A percentile compares a stretch with the other conserved stretches of the same genome.
Evolutionary conservation across 73 alveolate genomes (phyloP).

Genomic region (Uronychia binucleata): DNA sequence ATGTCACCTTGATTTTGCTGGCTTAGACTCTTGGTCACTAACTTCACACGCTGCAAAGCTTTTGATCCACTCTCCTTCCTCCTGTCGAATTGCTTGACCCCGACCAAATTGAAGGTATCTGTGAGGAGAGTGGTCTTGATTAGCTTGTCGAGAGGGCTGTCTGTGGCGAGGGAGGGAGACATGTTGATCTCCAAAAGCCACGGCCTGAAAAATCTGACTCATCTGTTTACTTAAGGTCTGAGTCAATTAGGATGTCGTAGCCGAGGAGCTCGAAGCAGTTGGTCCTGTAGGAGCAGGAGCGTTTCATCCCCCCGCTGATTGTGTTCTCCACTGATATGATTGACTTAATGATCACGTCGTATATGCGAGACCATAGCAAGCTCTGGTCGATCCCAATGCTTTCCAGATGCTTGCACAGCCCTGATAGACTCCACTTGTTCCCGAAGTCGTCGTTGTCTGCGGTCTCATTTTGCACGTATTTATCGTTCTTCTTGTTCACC

Average conservation of each 20-base stretch:
- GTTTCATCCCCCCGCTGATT: constrained; percentile 51
- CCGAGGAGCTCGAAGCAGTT: constrained; percentile 91
- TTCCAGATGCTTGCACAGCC: constrained; percentile 77
- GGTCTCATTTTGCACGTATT: constrained; percentile 69
- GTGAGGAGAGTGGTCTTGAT: constrained; percentile 77
- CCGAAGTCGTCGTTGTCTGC: constrained; percentile 83
- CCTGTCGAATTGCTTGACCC: constrained; percentile 53
- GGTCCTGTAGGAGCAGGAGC: constrained; percentile 48
- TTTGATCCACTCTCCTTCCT: constrained; percentile 31
- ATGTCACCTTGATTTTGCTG: not conserved
- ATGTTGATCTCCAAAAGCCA: constrained; percentile 96
- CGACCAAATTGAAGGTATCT: constrained; percentile 86
- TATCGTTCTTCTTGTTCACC: constrained; percentile 83
- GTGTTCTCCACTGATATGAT: constrained; percentile 71
- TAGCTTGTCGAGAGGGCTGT: constrained; percentile 84
- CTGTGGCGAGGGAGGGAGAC: constrained; percentile 86
- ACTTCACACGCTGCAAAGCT: constrained; percentile 18
- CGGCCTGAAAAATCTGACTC: constrained; percentile 44
- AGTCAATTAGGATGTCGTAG: constrained; percentile 82
- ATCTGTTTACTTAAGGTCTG: constrained; percentile 60
- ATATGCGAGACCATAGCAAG: constrained; percentile 81
- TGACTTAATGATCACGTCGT: constrained; percentile 83
- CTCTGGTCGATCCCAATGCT: constrained; percentile 70
- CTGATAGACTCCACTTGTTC: constrained; percentile 86
- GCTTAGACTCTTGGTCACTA: not conserved